Conservation (phyloP, 2,329 filamentous ascomycete genomes). For the Lachnellula willkommii region DNA sequence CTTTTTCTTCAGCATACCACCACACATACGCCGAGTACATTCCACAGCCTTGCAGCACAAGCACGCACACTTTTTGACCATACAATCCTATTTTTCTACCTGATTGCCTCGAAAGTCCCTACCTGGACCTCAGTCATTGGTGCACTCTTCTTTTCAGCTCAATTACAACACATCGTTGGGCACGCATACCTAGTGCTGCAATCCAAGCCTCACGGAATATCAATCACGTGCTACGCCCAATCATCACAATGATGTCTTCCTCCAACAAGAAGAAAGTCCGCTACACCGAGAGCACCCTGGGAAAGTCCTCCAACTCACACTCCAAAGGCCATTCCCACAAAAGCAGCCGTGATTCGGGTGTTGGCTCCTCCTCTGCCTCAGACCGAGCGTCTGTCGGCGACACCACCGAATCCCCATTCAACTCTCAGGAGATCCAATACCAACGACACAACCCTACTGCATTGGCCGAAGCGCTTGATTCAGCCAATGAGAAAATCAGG, state of each 20-base stretch:
- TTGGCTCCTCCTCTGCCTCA: conserved; percentile 20
- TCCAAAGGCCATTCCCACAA: conserved; percentile 10
- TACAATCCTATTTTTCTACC: neutral
- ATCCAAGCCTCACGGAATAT: neutral
- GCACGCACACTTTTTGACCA: neutral
- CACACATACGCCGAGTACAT: neutral
- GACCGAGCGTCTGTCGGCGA: conserved; percentile 25
- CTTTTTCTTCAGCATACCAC: neutral
- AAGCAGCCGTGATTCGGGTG: conserved; percentile 22
- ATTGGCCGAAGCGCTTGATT: conserved; percentile 23
- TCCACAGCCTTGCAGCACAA: neutral
- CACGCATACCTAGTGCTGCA: neutral
- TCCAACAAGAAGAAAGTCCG: conserved; percentile 24
- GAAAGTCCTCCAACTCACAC: conserved; percentile 3
- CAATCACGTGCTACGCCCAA: conserved; percentile 3
- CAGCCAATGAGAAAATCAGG: conserved; percentile 21
- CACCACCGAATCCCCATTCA: conserved; percentile 13
- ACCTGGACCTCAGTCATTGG: neutral
- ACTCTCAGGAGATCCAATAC: conserved; percentile 12
- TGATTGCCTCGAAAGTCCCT: neutral
- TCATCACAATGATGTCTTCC: conserved; percentile 18
- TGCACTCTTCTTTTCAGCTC: neutral
- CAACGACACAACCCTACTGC: conserved; percentile 20
- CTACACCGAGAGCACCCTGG: conserved; percentile 22
- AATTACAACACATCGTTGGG: neutral